These are phyloP conservation scores for Pleurotus tuoliensis DNA, from an alignment of 768 basidiomycete genomes.

Conservation along the genomic window DNA sequence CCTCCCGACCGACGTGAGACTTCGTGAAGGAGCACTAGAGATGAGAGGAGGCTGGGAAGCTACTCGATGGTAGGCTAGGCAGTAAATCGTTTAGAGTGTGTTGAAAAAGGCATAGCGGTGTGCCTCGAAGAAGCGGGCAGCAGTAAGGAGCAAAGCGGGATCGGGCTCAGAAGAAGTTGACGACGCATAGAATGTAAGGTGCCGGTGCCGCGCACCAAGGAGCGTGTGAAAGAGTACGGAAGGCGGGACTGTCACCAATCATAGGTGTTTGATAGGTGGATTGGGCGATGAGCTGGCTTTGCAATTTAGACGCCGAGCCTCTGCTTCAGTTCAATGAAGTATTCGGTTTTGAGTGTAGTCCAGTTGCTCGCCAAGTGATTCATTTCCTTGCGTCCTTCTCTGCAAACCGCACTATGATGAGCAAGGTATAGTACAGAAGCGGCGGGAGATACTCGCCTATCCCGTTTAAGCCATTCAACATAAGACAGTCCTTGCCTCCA, in stretches of 20 bases:
- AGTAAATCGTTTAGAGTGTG: not conserved
- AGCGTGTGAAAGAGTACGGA: not conserved
- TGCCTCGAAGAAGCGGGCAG: not conserved
- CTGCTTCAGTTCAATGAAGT: constrained; percentile 51
- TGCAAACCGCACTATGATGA: constrained; percentile 20
- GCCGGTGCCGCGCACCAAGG: not conserved
- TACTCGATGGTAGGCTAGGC: not conserved
- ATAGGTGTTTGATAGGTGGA: constrained; percentile 5
- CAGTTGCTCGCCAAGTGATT: constrained; percentile 42
- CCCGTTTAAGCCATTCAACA: constrained; percentile 57
- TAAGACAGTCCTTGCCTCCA: constrained; percentile 53
- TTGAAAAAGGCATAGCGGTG: not conserved
- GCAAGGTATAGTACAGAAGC: constrained; percentile 2
- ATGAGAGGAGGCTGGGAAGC: not conserved
- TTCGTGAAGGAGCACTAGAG: not conserved
- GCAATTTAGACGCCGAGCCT: constrained; percentile 47
- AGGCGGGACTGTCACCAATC: not conserved
- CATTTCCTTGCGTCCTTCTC: constrained; percentile 58
- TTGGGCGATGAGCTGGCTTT: constrained; percentile 7
- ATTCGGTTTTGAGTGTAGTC: constrained; percentile 42
- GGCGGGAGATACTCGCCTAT: constrained; percentile 34
- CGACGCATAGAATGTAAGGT: not conserved
- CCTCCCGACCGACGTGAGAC: not conserved
- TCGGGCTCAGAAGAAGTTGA: not conserved
- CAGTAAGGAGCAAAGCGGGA: not conserved